Percentiles rank a stretch among this genome's conserved stretches.
These are phyloP conservation scores for Stipa capillata DNA, from an alignment of 176 grass and related monocot species.

Conservation along the genomic window DNA sequence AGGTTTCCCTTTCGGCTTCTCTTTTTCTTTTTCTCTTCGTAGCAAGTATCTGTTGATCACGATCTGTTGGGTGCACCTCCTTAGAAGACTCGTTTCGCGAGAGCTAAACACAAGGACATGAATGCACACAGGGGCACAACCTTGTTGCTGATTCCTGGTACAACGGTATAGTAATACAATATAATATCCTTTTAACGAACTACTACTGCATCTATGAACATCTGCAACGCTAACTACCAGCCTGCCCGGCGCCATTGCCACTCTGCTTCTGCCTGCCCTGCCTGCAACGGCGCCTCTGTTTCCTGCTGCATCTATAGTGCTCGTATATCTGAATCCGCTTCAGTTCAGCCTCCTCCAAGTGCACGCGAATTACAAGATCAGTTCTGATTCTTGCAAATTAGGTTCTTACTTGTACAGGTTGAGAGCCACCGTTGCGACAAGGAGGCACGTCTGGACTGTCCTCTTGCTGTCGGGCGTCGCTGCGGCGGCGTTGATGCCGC, in stretches of 20 bases:
- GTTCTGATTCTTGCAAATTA: neutral
- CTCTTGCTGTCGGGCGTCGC: neutral
- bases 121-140: too few species aligned
- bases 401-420: neutral
- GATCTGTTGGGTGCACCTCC: too few species aligned
- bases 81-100: too few species aligned
- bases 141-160: too few species aligned
- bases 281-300: neutral
- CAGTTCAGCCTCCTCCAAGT: neutral
- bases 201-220: neutral
- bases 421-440: neutral
- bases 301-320: too few species aligned
- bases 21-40: too few species aligned
- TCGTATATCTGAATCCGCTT: neutral
- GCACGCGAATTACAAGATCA: too few species aligned
- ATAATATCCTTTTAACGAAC: too few species aligned
- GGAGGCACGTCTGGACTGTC: constrained; percentile 19
- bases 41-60: too few species aligned
- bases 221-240: neutral
- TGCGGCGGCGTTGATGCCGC: constrained; percentile 25
- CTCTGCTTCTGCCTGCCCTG: neutral
- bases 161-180: too few species aligned
- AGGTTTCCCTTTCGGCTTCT: too few species aligned
- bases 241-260: neutral
- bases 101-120: too few species aligned